A percentile compares a stretch with the other conserved stretches of the same genome.
Conservation (phyloP, 768 basidiomycete species). For the Tricholomella constricta region DNA sequence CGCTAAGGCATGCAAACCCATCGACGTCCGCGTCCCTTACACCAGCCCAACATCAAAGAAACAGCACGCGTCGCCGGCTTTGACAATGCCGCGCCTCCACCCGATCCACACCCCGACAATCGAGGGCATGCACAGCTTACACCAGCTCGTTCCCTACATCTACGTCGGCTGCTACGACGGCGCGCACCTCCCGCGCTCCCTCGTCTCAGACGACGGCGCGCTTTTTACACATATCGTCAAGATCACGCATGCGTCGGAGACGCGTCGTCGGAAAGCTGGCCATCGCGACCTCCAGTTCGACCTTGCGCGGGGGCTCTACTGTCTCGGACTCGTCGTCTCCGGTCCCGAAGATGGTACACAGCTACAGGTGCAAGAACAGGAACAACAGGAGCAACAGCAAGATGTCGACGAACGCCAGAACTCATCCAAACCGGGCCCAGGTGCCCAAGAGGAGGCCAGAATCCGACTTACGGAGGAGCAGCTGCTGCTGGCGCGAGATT, state of each 20-base stretch:
- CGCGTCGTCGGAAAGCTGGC: neutral
- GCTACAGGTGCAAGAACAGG: too few species aligned
- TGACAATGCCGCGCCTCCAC: constrained; percentile 12
- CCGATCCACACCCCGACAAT: constrained; percentile 12
- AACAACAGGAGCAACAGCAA: too few species aligned
- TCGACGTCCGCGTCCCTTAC: constrained; percentile 11
- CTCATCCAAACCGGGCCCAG: neutral
- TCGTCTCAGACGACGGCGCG: constrained; percentile 17
- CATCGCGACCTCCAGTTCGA: constrained; percentile 14
- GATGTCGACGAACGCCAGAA: neutral
- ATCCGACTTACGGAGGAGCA: constrained; percentile 32
- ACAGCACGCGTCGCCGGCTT: neutral
- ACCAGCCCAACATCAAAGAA: neutral
- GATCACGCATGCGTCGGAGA: constrained; percentile 14
- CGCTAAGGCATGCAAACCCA: constrained; percentile 5
- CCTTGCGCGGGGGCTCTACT: constrained; percentile 15
- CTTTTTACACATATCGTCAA: constrained; percentile 28
- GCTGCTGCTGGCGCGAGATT: constrained; percentile 43
- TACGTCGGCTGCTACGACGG: constrained; percentile 21
- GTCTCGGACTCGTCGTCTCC: constrained; percentile 14
- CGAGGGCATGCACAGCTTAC: constrained; percentile 15
- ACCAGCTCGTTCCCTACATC: constrained; percentile 24
- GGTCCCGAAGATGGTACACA: constrained; percentile 1
- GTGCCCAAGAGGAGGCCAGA: constrained; percentile 6
- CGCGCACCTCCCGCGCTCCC: constrained; percentile 12